Evolutionary conservation across 1,139 yeast species (phyloP).

Genomic region (Blastobotrys serpentis): DNA sequence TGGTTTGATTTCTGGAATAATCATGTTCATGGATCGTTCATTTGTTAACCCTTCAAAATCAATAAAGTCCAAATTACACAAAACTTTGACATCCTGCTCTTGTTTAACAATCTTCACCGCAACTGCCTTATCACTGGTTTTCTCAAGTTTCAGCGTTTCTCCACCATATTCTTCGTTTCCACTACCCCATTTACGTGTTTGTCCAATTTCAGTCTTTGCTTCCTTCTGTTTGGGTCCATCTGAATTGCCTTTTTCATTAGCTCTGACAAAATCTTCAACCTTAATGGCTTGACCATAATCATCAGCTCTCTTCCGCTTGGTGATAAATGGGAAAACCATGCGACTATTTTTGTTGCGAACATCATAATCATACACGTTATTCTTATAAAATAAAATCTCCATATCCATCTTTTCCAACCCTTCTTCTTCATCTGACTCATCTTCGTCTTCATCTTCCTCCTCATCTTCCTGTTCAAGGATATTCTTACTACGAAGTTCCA

Average conservation of each 20-base stretch:
- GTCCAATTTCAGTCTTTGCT: conserved; percentile 38
- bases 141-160: conserved; percentile 54
- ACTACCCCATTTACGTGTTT: conserved; percentile 39
- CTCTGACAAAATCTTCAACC: conserved; percentile 55
- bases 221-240: conserved; percentile 2
- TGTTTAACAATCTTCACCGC: conserved; percentile 52
- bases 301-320: conserved; percentile 60
- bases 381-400: conserved; percentile 39
- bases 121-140: conserved; percentile 44
- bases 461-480: conserved; percentile 50
- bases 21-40: conserved; percentile 73
- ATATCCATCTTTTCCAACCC: conserved; percentile 34
- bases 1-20: conserved; percentile 79
- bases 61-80: conserved; percentile 73
- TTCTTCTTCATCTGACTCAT: conserved; percentile 34
- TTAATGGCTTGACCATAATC: conserved; percentile 82
- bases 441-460: conserved; percentile 37
- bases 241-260: conserved; percentile 19
- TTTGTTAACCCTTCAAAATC: conserved; percentile 88
- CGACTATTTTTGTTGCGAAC: conserved; percentile 62
- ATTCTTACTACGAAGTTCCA: conserved; percentile 56
- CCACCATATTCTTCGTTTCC: conserved; percentile 29
- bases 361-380: conserved; percentile 54
- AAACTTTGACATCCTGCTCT: conserved; percentile 47
- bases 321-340: conserved; percentile 68